Conservation (phyloP, 306 rosid genomes). For the Abrus precatorius region DNA sequence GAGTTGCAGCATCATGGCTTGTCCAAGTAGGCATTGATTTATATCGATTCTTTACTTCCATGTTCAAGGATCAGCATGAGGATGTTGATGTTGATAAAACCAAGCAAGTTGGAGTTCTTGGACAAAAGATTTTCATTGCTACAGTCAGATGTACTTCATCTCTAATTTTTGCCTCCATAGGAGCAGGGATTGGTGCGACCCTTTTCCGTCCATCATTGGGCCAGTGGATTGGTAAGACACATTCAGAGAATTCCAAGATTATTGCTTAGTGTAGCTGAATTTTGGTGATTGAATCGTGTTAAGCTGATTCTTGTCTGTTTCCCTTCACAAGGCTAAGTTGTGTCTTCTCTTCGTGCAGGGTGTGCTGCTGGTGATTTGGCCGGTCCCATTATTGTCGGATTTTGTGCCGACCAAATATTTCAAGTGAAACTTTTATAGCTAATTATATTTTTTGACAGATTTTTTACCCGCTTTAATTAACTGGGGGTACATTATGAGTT, state of each 20-base stretch:
- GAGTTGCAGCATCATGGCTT: slow-evolving; percentile 91
- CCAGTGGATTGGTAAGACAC: slow-evolving; percentile 84
- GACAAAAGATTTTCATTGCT: slow-evolving; percentile 59
- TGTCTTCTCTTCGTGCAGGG: slow-evolving; percentile 57
- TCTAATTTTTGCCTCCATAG: slow-evolving; percentile 81
- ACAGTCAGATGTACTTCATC: slow-evolving; percentile 74
- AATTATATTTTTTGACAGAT: slow-evolving; percentile 39
- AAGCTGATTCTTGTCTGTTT: slow-evolving; percentile 15
- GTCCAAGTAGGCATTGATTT: slow-evolving; percentile 81
- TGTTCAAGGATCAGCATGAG: slow-evolving; percentile 51
- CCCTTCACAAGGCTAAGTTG: background rate
- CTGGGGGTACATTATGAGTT: slow-evolving; percentile 30
- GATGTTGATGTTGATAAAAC: slow-evolving; percentile 48
- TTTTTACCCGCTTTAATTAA: slow-evolving; percentile 40
- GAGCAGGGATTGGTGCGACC: slow-evolving; percentile 85
- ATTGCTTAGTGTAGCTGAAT: background rate
- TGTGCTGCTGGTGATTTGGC: slow-evolving; percentile 83
- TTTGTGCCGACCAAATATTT: slow-evolving; percentile 56
- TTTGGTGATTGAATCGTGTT: background rate
- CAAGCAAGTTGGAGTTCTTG: slow-evolving; percentile 58
- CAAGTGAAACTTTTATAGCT: slow-evolving; percentile 51
- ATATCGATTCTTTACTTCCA: slow-evolving; percentile 54
- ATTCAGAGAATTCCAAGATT: slow-evolving; percentile 9
- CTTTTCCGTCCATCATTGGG: slow-evolving; percentile 78
- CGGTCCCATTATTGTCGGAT: slow-evolving; percentile 74